Conservation (phyloP, 768 basidiomycete species). For the Bullera alba region DNA sequence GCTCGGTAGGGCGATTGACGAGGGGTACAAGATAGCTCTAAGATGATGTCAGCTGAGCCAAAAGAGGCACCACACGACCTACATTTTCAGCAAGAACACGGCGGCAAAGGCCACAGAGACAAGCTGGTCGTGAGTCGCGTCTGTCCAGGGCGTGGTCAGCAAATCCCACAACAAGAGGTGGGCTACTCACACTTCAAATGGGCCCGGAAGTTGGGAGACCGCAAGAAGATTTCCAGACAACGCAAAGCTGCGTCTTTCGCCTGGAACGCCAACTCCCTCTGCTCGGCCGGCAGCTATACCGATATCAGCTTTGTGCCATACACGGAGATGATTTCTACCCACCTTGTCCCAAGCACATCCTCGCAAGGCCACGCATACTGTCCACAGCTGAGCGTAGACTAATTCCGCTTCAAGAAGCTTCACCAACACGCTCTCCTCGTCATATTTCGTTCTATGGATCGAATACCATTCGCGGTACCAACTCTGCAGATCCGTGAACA, state of each 20-base stretch:
- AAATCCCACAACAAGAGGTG: background rate
- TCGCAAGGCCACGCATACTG: slow-evolving; percentile 83
- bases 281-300: slow-evolving; percentile 71
- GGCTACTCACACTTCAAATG: slow-evolving; percentile 28
- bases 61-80: background rate
- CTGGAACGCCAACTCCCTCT: slow-evolving; percentile 88
- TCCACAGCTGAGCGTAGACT: slow-evolving; percentile 89
- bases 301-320: background rate
- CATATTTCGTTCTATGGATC: slow-evolving; percentile 63
- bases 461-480: slow-evolving; percentile 88
- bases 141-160: slow-evolving; percentile 51
- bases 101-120: slow-evolving; percentile 88
- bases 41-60: background rate
- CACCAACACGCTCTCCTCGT: slow-evolving; percentile 74
- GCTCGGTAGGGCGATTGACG: slow-evolving; percentile 66
- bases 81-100: slow-evolving; percentile 83
- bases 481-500: slow-evolving; percentile 75
- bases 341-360: slow-evolving; percentile 87
- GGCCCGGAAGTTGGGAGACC: slow-evolving; percentile 46
- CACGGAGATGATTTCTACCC: slow-evolving; percentile 8
- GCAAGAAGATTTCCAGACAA: slow-evolving; percentile 76
- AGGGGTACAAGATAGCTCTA: slow-evolving; percentile 74
- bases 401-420: slow-evolving; percentile 83
- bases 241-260: slow-evolving; percentile 86
- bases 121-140: slow-evolving; percentile 86